phyloP scores from a whole-genome alignment of 768 basidiomycete genomes.

The Mycena vulgaris region DNA sequence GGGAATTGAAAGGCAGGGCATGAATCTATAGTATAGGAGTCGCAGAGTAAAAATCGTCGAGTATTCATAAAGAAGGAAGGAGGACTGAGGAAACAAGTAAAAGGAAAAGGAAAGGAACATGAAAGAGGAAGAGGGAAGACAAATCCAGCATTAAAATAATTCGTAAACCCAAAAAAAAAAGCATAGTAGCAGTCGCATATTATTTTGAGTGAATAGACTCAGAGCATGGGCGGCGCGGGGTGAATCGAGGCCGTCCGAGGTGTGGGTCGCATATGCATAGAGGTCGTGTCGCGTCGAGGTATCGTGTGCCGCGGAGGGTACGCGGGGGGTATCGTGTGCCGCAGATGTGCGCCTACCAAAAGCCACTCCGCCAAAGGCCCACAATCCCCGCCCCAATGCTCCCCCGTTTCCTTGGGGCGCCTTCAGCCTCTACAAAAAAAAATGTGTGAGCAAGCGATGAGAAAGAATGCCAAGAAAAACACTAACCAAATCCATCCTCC shows the following conservation, averaged over 20 bases:
- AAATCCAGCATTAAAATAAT: neutral
- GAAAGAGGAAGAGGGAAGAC: neutral
- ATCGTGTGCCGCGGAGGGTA: too few relatives aligned
- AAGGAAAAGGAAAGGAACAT: neutral
- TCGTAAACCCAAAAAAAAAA: neutral
- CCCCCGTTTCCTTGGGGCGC: slow-evolving; percentile 18
- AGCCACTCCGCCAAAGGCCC: slow-evolving; percentile 34
- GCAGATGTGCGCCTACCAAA: slow-evolving; percentile 25
- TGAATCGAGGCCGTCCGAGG: neutral
- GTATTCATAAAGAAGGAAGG: too few relatives aligned
- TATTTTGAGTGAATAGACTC: neutral
- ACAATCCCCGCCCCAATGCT: slow-evolving; percentile 33
- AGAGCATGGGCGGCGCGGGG: neutral
- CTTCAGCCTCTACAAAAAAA: neutral
- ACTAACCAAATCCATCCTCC: slow-evolving; percentile 12
- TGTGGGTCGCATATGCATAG: neutral
- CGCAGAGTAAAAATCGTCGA: too few relatives aligned
- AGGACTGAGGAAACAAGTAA: neutral
- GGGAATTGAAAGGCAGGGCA: too few relatives aligned
- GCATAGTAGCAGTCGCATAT: neutral
- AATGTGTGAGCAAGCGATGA: neutral
- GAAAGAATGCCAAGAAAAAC: neutral
- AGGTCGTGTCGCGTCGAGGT: neutral
- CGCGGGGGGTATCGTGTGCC: neutral
- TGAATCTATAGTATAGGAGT: too few relatives aligned